Base-by-base conservation (phyloP, 2,329 filamentous ascomycete species). In the Ceratocystis cubensis region DNA sequence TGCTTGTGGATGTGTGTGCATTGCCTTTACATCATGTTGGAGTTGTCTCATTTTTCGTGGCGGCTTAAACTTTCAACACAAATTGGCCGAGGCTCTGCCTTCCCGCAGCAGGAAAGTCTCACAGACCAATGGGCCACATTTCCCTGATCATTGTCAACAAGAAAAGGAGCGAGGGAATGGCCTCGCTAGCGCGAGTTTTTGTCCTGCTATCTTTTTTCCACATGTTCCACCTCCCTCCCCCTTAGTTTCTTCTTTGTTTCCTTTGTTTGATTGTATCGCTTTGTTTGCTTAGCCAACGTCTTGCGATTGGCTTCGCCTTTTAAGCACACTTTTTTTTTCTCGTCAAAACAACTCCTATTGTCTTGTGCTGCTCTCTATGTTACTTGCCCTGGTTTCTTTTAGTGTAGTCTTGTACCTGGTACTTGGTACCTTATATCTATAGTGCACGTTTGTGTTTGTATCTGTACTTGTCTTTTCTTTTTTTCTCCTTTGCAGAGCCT, bases 11-110 rank as follows among this genome's bases (percentile, higher is more conserved):
- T 25, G 56, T 59, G 28, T 59, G 28, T 20, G 56, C 28, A 30
- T 30, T 59, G 22, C 28, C 33, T 25, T 25, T 59, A 5, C 1
- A 53, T 10, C n/a, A n/a, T n/a, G 28, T 33, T 59, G 56, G 56
- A 59, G 56, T 37, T 37, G 56, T n/a, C 56, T 37, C 30, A 59
- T 59, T 37, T 59, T 33, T 59, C 7, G 25, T n/a, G 28, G 28
- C 56, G 28, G 56, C 56, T 59, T 37, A 10, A 37, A n/a, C 15
- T 59, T 37, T 59, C 28, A 37, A 33, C 28, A 33, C 28, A 37
- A 59, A 59, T 37, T 59, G 56, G 56, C 56, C 45, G 61, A 63
- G 61, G 61, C 61, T 63, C 61, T 48, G 41, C 33, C 22, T 63
- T 7, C 2, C 41, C 4, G 45, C 15, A 8, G 41, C 10, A 13